Base-by-base conservation (phyloP, 2,329 filamentous ascomycete genomes). In the Claviceps sp. region DNA sequence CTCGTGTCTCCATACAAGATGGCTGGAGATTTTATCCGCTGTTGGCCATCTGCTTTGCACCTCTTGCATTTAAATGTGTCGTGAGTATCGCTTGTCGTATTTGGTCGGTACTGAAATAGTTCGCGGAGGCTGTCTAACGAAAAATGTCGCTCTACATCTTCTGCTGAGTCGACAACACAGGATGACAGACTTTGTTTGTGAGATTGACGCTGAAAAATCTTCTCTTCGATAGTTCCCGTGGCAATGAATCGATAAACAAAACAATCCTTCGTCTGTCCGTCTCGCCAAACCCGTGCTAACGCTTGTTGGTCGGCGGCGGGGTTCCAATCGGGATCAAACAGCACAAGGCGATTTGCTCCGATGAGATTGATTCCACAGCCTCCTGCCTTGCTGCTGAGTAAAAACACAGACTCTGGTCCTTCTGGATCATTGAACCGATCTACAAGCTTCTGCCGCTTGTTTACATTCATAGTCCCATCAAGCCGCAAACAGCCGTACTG, bases 201-300 rank as follows among this genome's bases (percentile, higher is more conserved):
- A 1, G 88, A 95, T 64, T 98, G 93, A 9, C 94, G 85, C 68
- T 98, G 93, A 72, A 98, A 98, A 59, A 98, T 96, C 72, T 98
- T 98, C 69, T 98, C 93, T 65, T 98, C 93, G 55, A 98, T 98
- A 0, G 90, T 96, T 4, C 93, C 93, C 0, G 94, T 97, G 0
- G 90, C 87, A 61, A 98, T 98, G 71, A 98, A 98, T n/a, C 93
- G 86, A 67, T 98, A 98, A 16, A 98, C 93, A 61, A 98, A 98
- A 63, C 93, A 98, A 63, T 98, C 93, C 65, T 98, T 98, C 76
- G 94, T 97, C 68, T 98, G 93, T 0, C 93, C 93, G 61, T 98
- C 93, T 75, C 93, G 87, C 93, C 93, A 98, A 20, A 98, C 93
- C 73, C 93, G 86, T 38, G 93, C 93, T 34, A 98, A 78, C 4